phyloP scores from a whole-genome alignment of 805 yeast species.

The Starmerella bombicola region DNA sequence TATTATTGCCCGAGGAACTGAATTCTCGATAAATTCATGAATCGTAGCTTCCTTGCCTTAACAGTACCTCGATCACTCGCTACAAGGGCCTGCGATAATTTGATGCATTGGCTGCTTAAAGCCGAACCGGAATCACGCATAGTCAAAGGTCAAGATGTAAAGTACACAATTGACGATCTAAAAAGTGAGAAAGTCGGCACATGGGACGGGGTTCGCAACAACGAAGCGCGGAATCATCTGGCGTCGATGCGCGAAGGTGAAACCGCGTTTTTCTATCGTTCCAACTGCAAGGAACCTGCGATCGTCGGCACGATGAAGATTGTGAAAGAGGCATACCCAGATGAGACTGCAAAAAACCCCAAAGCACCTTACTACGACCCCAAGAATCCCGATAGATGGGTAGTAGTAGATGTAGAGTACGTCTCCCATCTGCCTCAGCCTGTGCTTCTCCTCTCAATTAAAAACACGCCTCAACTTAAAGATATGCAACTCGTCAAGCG shows the following conservation, averaged over 20 bases:
- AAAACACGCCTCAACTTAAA: conserved; percentile 27
- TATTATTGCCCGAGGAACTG: too few species aligned
- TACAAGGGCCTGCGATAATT: too few species aligned
- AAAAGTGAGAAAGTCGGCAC: conserved; percentile 32
- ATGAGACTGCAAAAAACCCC: conserved; percentile 32
- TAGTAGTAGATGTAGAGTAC: conserved; percentile 43
- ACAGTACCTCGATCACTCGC: too few species aligned
- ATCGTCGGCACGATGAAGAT: conserved; percentile 37
- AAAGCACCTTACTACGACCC: conserved; percentile 39
- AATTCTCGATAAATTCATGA: too few species aligned
- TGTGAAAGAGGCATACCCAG: conserved; percentile 27
- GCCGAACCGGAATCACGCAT: conserved; percentile 43
- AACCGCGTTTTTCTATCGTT: conserved; percentile 41
- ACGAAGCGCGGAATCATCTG: conserved; percentile 44
- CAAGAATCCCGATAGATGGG: conserved; percentile 42
- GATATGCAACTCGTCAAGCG: conserved; percentile 39
- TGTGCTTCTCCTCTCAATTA: conserved; percentile 35
- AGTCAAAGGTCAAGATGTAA: conserved; percentile 40
- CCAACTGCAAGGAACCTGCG: conserved; percentile 44
- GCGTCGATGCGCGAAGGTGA: conserved; percentile 38
- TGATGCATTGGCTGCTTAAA: conserved; percentile 38
- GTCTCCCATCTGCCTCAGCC: conserved; percentile 32
- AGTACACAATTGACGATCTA: conserved; percentile 37
- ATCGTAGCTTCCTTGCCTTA: background rate
- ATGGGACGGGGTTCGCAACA: conserved; percentile 54